Conservation (phyloP, 176 grass and related monocot species). For the Stipa capillata region DNA sequence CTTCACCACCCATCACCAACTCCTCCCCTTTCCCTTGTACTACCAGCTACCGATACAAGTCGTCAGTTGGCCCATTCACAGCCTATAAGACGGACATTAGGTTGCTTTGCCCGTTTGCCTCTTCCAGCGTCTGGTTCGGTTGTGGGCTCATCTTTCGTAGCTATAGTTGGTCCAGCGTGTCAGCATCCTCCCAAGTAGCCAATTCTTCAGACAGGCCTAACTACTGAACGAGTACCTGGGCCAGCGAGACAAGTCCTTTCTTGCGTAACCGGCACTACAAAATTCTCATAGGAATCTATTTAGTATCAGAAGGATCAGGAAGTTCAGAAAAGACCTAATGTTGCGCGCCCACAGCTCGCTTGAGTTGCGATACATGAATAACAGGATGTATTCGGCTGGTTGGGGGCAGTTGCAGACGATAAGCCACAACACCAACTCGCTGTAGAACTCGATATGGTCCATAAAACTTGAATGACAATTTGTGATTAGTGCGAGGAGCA, state of each 20-base stretch:
- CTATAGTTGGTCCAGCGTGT: too few relatives aligned
- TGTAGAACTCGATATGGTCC: neutral
- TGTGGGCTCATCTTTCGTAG: too few relatives aligned
- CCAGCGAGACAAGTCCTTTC: rapidly evolving
- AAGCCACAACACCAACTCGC: neutral
- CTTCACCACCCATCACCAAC: too few relatives aligned
- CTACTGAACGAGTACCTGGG: too few relatives aligned
- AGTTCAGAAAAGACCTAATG: rapidly evolving
- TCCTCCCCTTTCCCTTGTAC: too few relatives aligned
- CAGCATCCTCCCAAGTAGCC: too few relatives aligned
- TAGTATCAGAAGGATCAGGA: neutral
- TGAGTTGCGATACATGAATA: neutral
- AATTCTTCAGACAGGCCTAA: too few relatives aligned
- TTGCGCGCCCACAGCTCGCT: neutral
- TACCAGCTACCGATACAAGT: too few relatives aligned
- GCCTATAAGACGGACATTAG: too few relatives aligned
- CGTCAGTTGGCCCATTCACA: too few relatives aligned
- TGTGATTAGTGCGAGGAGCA: neutral
- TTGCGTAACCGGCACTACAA: rapidly evolving
- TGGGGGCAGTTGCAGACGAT: rapidly evolving
- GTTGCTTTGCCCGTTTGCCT: too few relatives aligned
- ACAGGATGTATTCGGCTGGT: neutral
- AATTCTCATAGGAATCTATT: neutral
- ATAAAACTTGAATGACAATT: neutral
- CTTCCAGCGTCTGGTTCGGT: too few relatives aligned